phyloP scores from a whole-genome alignment of 2,329 filamentous ascomycete genomes.

The Hysterium pulicare region DNA sequence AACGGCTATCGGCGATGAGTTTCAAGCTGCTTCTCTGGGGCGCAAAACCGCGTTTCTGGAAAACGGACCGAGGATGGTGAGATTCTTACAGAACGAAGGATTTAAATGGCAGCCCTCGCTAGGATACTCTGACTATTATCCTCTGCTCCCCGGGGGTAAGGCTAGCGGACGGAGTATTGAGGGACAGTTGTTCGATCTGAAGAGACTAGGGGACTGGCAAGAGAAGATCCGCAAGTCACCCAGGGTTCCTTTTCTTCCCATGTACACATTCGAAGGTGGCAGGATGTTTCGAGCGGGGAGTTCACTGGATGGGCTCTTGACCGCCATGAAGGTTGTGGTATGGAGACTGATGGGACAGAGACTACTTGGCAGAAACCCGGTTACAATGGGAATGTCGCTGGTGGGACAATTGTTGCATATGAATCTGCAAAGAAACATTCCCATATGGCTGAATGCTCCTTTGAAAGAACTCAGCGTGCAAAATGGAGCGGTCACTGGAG shows the following conservation, averaged over 20 bases:
- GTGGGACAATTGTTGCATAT: conserved; percentile 12
- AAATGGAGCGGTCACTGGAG: conserved; percentile 22
- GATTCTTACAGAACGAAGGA: conserved; percentile 12
- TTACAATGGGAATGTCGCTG: conserved; percentile 12
- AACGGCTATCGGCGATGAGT: background rate
- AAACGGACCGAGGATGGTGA: conserved; percentile 28
- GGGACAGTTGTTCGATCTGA: conserved; percentile 20
- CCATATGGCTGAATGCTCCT: conserved; percentile 9
- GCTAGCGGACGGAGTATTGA: conserved; percentile 24
- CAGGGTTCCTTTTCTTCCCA: background rate
- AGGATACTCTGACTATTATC: no score
- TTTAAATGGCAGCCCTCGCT: conserved; percentile 20
- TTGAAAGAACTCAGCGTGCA: conserved; percentile 8
- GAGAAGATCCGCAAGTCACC: conserved; percentile 5
- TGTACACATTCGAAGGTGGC: no score
- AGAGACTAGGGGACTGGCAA: conserved; percentile 22
- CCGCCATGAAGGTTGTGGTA: background rate
- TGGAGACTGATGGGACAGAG: background rate
- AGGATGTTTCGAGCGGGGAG: no score
- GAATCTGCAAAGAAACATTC: conserved; percentile 5
- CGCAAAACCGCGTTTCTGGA: conserved; percentile 25
- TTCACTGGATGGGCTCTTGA: conserved; percentile 3
- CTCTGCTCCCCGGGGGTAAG: conserved; percentile 16
- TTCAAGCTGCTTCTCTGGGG: conserved; percentile 19
- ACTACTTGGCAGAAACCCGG: no score